Evolutionary conservation across 352 stramenopile species (phyloP).

Genomic region (Globisporangium parvum): DNA sequence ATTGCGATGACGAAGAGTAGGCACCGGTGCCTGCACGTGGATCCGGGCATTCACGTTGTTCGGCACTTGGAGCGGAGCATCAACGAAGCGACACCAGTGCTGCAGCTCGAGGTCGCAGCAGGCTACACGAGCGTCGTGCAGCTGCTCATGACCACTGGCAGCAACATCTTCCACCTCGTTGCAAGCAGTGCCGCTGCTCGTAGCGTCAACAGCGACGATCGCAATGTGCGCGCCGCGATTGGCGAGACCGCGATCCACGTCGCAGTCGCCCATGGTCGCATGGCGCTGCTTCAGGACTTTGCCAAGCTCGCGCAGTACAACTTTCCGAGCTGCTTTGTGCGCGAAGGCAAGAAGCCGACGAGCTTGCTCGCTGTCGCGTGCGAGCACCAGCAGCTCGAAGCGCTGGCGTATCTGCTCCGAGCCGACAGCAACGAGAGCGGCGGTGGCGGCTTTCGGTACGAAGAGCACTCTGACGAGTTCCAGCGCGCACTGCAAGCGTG

Average conservation of each 20-base stretch:
- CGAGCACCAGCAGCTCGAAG: slow-evolving; percentile 20
- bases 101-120: slow-evolving; percentile 33
- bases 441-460: slow-evolving; percentile 33
- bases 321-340: slow-evolving; percentile 37
- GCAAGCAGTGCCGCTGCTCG: neutral
- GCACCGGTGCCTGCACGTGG: neutral
- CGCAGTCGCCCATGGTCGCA: slow-evolving; percentile 38
- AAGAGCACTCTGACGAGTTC: slow-evolving; percentile 32
- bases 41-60: slow-evolving; percentile 25
- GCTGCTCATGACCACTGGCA: slow-evolving; percentile 35
- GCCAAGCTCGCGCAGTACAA: slow-evolving; percentile 32
- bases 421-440: slow-evolving; percentile 3
- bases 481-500: slow-evolving; percentile 30
- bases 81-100: slow-evolving; percentile 30
- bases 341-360: slow-evolving; percentile 27
- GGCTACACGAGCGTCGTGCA: slow-evolving; percentile 28
- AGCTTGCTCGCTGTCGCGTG: slow-evolving; percentile 48
- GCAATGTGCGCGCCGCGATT: neutral
- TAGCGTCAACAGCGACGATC: neutral
- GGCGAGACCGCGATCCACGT: slow-evolving; percentile 43
- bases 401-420: slow-evolving; percentile 37
- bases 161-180: slow-evolving; percentile 29
- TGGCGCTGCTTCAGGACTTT: slow-evolving; percentile 38
- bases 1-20: neutral
- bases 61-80: slow-evolving; percentile 38